These are phyloP conservation scores for Apiospora marii DNA, from an alignment of 2,329 filamentous ascomycete species.

Conservation along the genomic window DNA sequence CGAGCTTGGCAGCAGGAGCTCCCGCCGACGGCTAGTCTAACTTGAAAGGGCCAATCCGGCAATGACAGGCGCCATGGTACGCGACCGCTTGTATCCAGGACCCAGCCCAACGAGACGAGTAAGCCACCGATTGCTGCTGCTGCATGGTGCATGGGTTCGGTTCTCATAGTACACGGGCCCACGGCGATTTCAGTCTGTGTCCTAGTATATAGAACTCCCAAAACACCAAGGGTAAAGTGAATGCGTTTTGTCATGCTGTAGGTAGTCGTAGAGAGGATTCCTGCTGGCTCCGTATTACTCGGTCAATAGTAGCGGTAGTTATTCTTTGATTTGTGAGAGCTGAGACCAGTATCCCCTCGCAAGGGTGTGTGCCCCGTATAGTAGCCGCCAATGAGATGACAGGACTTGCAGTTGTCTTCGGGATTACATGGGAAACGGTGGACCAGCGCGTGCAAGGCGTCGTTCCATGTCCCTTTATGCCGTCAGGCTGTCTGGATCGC, in stretches of 20 bases:
- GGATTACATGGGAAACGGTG: constrained; percentile 1
- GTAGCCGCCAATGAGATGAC: constrained; percentile 17
- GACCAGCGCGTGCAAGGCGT: constrained; percentile 10
- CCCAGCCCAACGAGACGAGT: constrained; percentile 5
- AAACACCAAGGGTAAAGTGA: neutral
- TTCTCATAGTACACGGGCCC: constrained; percentile 1
- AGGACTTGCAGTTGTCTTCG: neutral
- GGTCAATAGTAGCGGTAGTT: neutral
- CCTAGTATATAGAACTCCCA: constrained; percentile 1
- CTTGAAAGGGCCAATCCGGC: constrained; percentile 2
- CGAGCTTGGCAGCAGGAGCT: constrained; percentile 1
- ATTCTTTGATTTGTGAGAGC: constrained; percentile 9
- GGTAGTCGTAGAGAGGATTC: neutral
- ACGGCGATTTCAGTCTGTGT: constrained; percentile 11
- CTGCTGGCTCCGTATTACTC: neutral
- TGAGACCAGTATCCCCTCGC: constrained; percentile 3
- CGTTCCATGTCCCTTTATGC: constrained; percentile 3
- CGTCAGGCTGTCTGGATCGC: neutral
- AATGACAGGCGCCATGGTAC: constrained; percentile 16
- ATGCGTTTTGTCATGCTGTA: neutral
- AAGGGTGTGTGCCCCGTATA: constrained; percentile 16
- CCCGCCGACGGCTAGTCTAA: constrained; percentile 15
- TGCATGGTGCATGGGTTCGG: neutral
- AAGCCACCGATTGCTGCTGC: constrained; percentile 14
- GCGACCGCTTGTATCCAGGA: constrained; percentile 13